Base-by-base conservation (phyloP, 306 rosid species). In the Hylodesmum podocarpum region DNA sequence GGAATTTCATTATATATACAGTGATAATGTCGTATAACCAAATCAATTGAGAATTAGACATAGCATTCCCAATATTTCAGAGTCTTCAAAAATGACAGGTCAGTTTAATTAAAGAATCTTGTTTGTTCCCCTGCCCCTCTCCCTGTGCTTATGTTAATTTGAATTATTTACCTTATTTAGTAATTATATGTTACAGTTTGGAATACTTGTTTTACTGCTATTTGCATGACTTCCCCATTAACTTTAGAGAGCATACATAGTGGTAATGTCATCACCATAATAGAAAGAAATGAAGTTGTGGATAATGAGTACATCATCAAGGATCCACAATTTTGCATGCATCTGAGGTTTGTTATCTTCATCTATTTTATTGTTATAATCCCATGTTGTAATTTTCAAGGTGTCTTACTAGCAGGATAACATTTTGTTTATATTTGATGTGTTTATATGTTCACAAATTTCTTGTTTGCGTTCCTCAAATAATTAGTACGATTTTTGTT, bases 251-350 rank as follows among this genome's bases (percentile, higher is more conserved):
- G 66, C 46, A 50, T 50, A 39, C 29, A 36, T 19, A 16, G 66
- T 16, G 66, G 80, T 40, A 82, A 68, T 21, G 15, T 65, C 46
- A 41, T 55, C 37, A 6, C 10, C 16, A 67, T 79, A 76, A 34
- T 66, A 62, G 86, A 75, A 55, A 57, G 43, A 61, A 66, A 69
- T 71, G 62, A 79, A 79, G 22, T 84, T 65, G 78, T 80, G 19
- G 77, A 82, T 53, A 75, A 87, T 27, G 87, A 87, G 79, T 43
- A 46, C 79, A 75, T 84, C 80, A 37, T 77, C 70, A 61, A 33
- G 51, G 89, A 84, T 59, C 85, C 89, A 40, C 84, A 82, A 73
- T 85, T 70, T 80, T 89, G 87, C 86, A 80, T 62, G 84, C 13
- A 66, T 77, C 83, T n/a, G 91, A 89, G 91, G 94, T 89, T 70